Evolutionary conservation across 305 asterid genomes (phyloP).

Genomic region (Solanum aculeatissimum): DNA sequence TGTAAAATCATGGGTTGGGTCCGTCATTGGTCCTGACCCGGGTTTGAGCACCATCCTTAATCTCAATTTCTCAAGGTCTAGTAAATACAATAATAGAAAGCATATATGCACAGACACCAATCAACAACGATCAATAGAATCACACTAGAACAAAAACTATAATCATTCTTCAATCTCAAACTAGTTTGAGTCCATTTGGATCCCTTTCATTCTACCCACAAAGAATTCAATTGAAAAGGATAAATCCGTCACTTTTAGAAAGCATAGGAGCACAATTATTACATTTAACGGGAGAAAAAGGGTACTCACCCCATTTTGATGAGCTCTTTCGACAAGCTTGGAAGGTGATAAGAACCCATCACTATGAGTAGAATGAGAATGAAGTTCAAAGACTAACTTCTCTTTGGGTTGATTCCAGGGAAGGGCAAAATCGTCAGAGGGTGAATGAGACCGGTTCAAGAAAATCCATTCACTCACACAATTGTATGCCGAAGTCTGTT

Average conservation of each 20-base stretch:
- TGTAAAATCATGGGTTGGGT: not conserved
- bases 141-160: not conserved
- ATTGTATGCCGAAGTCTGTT: conserved; percentile 76
- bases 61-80: not conserved
- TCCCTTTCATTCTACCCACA: not conserved
- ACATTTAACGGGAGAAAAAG: not conserved
- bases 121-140: not conserved
- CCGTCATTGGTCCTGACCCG: not conserved
- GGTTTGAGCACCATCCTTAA: not conserved
- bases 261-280: not conserved
- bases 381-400: conserved; percentile 73
- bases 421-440: conserved; percentile 64
- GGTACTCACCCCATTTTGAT: conserved; percentile 68
- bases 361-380: conserved; percentile 74
- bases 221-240: not conserved
- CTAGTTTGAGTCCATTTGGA: not conserved
- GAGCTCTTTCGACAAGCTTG: conserved; percentile 94
- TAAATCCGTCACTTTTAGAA: not conserved
- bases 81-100: not conserved
- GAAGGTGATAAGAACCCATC: conserved; percentile 92
- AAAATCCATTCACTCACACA: conserved; percentile 82
- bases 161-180: not conserved
- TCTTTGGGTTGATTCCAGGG: conserved; percentile 66
- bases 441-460: conserved; percentile 41
- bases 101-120: not conserved